phyloP scores from a whole-genome alignment of 2,329 filamentous ascomycete species.

The Hirsutella rhossiliensis region DNA sequence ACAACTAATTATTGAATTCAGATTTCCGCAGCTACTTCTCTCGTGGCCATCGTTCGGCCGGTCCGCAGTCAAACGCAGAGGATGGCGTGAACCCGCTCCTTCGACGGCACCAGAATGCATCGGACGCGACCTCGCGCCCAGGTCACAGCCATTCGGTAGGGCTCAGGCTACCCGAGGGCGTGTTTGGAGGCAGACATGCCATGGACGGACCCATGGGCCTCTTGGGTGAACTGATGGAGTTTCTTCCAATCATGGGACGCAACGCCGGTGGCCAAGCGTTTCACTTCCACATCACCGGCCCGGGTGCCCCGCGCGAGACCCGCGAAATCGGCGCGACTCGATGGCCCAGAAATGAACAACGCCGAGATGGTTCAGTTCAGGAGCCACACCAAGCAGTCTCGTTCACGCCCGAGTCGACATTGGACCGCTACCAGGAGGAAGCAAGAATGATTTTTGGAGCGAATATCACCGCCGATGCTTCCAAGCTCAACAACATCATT shows the following conservation, averaged over 20 bases:
- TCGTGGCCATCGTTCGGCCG: conserved; percentile 40
- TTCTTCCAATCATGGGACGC: conserved; percentile 33
- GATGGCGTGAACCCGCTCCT: conserved; percentile 83
- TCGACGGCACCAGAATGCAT: conserved; percentile 41
- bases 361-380: conserved; percentile 33
- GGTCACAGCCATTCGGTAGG: conserved; percentile 42
- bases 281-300: conserved; percentile 46
- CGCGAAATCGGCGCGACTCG: conserved; percentile 34
- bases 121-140: conserved; percentile 35
- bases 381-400: conserved; percentile 64
- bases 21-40: conserved; percentile 39
- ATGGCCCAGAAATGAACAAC: conserved; percentile 32
- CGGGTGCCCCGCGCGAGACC: conserved; percentile 34
- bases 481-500: conserved; percentile 56
- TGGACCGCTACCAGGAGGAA: conserved; percentile 78
- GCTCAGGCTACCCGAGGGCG: conserved; percentile 31
- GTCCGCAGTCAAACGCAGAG: conserved; percentile 48
- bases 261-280: conserved; percentile 39
- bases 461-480: conserved; percentile 51
- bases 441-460: conserved; percentile 73
- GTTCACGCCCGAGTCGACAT: conserved; percentile 62
- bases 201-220: conserved; percentile 41
- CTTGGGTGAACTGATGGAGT: conserved; percentile 44
- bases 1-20: conserved; percentile 4
- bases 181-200: conserved; percentile 28